These are phyloP conservation scores for Colletotrichum australisinense DNA, from an alignment of 2,329 filamentous ascomycete genomes.

Conservation along the genomic window DNA sequence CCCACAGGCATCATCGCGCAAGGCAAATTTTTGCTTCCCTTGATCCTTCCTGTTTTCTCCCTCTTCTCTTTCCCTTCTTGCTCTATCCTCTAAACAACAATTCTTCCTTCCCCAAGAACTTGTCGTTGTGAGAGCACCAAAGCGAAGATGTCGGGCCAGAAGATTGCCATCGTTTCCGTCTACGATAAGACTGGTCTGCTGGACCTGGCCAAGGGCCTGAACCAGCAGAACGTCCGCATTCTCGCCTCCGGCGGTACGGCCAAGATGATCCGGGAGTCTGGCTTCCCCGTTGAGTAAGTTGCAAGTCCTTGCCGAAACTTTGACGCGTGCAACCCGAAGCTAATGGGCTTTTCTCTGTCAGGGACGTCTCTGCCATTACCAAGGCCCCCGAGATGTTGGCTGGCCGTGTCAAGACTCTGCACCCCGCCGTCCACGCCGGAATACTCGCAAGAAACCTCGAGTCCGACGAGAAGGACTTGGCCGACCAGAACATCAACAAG, in stretches of 20 bases:
- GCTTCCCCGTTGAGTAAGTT: slow-evolving; percentile 91
- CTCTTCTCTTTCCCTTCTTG: not conserved
- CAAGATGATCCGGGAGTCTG: slow-evolving; percentile 95
- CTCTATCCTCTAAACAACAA: slow-evolving; percentile 12
- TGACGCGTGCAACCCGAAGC: not conserved
- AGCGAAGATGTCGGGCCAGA: slow-evolving; percentile 52
- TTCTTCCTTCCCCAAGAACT: slow-evolving; percentile 6
- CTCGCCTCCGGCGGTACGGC: slow-evolving; percentile 95
- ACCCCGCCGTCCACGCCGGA: slow-evolving; percentile 89
- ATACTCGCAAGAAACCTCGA: slow-evolving; percentile 95
- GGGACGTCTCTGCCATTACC: slow-evolving; percentile 97
- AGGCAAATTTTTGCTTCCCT: slow-evolving; percentile 28
- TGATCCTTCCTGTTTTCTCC: not conserved
- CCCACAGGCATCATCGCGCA: slow-evolving; percentile 31
- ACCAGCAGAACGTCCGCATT: slow-evolving; percentile 90
- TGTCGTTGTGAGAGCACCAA: slow-evolving; percentile 42
- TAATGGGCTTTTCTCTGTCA: slow-evolving; percentile 46
- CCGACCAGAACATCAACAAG: slow-evolving; percentile 93
- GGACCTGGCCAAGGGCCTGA: slow-evolving; percentile 90
- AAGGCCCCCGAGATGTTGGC: slow-evolving; percentile 97
- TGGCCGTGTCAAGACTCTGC: slow-evolving; percentile 88
- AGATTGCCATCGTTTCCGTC: slow-evolving; percentile 93
- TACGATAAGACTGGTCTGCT: slow-evolving; percentile 98
- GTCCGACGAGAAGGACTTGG: slow-evolving; percentile 96
- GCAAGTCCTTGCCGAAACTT: not conserved